Percentiles rank a stretch among this genome's conserved stretches.
These are phyloP conservation scores for Fagopyrum homotropicum DNA, from an alignment of 148 eudicot genomes.

Conservation along the genomic window DNA sequence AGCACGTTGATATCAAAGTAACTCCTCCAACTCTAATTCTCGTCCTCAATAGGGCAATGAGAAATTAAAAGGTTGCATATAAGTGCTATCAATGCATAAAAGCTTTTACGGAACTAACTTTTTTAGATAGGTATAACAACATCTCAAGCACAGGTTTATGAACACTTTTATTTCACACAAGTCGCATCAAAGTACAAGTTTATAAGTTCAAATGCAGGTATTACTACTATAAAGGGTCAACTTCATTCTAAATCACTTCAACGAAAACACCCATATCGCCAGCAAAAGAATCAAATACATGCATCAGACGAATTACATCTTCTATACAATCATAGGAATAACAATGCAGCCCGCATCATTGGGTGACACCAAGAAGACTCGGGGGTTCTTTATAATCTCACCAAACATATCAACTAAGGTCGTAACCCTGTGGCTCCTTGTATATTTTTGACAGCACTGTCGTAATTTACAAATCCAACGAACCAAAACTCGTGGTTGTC, in stretches of 20 bases:
- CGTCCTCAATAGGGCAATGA: too few relatives aligned
- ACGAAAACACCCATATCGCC: background rate
- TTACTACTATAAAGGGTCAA: background rate
- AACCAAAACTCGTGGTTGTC: slow-evolving; percentile 94
- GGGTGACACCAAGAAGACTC: background rate
- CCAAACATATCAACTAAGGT: background rate
- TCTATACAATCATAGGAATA: background rate
- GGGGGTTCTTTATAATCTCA: background rate
- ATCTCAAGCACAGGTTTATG: too few relatives aligned
- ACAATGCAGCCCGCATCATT: background rate
- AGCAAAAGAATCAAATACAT: background rate
- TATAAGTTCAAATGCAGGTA: background rate
- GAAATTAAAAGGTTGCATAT: too few relatives aligned
- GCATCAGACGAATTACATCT: background rate
- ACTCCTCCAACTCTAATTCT: too few relatives aligned
- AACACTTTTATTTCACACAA: too few relatives aligned
- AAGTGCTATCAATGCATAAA: too few relatives aligned
- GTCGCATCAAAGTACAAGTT: background rate
- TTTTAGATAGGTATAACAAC: too few relatives aligned
- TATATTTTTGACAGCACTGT: slow-evolving; percentile 70
- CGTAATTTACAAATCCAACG: slow-evolving; percentile 76
- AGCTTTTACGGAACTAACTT: too few relatives aligned
- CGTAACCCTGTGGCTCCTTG: slow-evolving; percentile 24
- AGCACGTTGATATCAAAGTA: too few relatives aligned
- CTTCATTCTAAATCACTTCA: background rate